Evolutionary conservation across 768 basidiomycete species (phyloP).

Genomic region (Kwoniella sp.): DNA sequence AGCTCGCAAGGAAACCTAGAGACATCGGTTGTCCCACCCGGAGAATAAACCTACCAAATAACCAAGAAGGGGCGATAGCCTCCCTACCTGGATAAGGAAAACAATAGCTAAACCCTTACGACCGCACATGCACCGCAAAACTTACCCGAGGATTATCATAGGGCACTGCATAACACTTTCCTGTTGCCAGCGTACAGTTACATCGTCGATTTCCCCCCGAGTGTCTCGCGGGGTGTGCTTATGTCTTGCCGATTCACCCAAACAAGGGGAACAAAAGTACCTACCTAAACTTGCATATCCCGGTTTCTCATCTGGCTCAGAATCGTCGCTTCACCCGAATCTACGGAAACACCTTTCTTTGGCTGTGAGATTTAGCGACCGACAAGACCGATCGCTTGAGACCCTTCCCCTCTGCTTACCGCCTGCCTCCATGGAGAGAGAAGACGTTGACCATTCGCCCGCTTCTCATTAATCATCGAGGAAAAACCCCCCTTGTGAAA

Average conservation of each 20-base stretch:
- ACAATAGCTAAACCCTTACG: not conserved
- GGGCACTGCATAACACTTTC: not conserved
- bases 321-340: slow-evolving; percentile 1
- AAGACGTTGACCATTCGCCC: slow-evolving; percentile 1
- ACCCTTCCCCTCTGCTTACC: no score
- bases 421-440: no score
- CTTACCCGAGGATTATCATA: slow-evolving; percentile 2
- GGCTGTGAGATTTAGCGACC: not conserved
- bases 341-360: not conserved
- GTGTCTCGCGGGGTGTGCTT: not conserved
- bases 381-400: not conserved
- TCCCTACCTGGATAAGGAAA: no score
- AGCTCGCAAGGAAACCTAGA: not conserved
- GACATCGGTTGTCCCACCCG: slow-evolving; percentile 1
- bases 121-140: not conserved
- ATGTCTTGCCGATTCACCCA: not conserved
- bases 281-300: no score
- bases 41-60: slow-evolving; percentile 1
- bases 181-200: no score
- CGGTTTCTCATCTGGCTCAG: not conserved
- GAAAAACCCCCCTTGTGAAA: not conserved
- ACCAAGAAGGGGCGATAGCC: not conserved
- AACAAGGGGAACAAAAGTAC: not conserved
- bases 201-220: no score
- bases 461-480: not conserved